Evolutionary conservation across 2,329 filamentous ascomycete genomes (phyloP), one percentile per base, ranked within the genome.

Genomic region (Neonectria faginata): DNA sequence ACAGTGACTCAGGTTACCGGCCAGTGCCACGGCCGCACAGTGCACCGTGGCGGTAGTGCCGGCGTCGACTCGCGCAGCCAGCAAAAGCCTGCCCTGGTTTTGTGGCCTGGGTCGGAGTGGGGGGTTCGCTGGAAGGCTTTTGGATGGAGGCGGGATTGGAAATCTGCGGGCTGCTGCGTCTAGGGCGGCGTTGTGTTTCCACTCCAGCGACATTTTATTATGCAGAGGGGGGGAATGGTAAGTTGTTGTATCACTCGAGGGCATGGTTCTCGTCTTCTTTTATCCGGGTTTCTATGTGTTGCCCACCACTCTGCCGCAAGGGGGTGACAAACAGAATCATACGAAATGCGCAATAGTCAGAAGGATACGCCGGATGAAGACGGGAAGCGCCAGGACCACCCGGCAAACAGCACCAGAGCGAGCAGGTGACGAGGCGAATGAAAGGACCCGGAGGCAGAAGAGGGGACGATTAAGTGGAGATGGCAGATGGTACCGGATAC

Each of bases 381-480:
- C 45, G 31, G 25, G 39, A 20, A 52, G 25, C 47, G 18, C 29
- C 47, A 44, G 8, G 31, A 25, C 47, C 31, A 39, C 14, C 22
- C 25, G 14, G 44, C 31, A 39, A 39, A 44, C 55, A 51, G 33
- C 29, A 51, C 41, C 31, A 42, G 39, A 10, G 18, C 27, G 27
- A 57, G 18, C 41, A 47, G 41, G 16, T 14, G 58, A 55, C 20
- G 29, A 54, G 45, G 45, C 47, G 53, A 45, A 56, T 27, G 31
- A 33, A 62, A 62, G 63, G 66, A 65, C 47, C 39, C 45, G 45
- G 53, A 25, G 52, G 27, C 47, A 20, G 48, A 54, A 41, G 60
- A 52, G 60, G 60, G 48, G 68, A 70, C 62, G 50, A 50, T 62
- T 52, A 63, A 70, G 70, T 72, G 70, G 70, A 71, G 70, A 71